Evolutionary conservation across 2,329 filamentous ascomycete species (phyloP).

Genomic region (Xylaria digitata): DNA sequence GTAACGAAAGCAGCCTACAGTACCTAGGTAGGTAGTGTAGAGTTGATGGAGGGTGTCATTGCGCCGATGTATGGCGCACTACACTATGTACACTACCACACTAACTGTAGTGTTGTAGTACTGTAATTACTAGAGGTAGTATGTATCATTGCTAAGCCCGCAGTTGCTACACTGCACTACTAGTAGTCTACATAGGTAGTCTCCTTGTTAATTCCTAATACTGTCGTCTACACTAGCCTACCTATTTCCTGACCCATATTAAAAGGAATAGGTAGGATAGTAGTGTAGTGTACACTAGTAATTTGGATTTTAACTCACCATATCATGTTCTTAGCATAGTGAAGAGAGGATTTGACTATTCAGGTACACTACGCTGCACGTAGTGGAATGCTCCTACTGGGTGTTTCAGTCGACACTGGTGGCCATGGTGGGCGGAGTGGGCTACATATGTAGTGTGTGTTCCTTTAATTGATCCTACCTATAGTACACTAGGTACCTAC

Average conservation of each 20-base stretch:
- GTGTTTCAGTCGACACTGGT: conserved; percentile 33
- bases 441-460: conserved; percentile 12
- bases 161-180: too few relatives aligned
- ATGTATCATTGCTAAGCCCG: neutral
- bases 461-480: conserved; percentile 33
- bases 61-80: conserved; percentile 9
- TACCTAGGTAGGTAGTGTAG: too few relatives aligned
- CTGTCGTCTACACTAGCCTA: too few relatives aligned
- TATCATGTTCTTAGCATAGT: neutral
- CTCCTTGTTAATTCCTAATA: too few relatives aligned
- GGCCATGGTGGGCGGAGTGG: conserved; percentile 20
- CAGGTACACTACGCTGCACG: neutral
- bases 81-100: neutral
- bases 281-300: too few relatives aligned
- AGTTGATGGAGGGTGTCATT: conserved; percentile 34
- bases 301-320: neutral
- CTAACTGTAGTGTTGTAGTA: neutral
- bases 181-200: too few relatives aligned
- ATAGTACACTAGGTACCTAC: conserved; percentile 6
- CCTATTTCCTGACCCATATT: neutral
- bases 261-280: neutral
- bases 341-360: neutral
- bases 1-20: conserved; percentile 24
- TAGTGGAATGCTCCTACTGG: conserved; percentile 19
- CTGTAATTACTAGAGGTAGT: too few relatives aligned